A percentile compares a stretch with the other conserved stretches of the same genome.
Evolutionary conservation across 257 asterid genomes (phyloP).

Genomic region (Lithospermum erythrorhizon): DNA sequence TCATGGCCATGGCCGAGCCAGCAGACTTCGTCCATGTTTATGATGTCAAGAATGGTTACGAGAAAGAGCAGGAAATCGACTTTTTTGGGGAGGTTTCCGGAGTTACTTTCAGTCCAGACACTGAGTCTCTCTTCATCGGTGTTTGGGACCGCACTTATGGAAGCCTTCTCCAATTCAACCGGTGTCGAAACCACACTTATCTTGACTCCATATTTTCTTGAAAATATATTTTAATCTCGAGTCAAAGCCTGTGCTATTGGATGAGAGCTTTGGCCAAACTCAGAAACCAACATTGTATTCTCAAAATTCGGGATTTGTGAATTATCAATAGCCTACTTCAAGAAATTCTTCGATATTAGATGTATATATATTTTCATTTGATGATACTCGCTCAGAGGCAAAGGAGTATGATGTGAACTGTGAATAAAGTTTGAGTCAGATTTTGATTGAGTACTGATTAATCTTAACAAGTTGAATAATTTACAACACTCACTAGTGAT

Average conservation of each 20-base stretch:
- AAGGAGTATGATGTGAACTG: too few relatives aligned
- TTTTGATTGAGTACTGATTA: too few relatives aligned
- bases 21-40: conserved; percentile 55
- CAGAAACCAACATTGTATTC: neutral
- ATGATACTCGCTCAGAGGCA: too few relatives aligned
- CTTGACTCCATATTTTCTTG: conserved; percentile 20
- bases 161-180: conserved; percentile 55
- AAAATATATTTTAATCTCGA: neutral
- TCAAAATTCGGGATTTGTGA: neutral
- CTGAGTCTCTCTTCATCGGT: conserved; percentile 56
- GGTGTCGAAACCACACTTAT: conserved; percentile 38
- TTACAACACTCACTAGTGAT: too few relatives aligned
- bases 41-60: conserved; percentile 45
- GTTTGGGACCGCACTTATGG: conserved; percentile 70
- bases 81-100: conserved; percentile 65
- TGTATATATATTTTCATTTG: too few relatives aligned
- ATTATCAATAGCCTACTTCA: neutral
- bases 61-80: conserved; percentile 61
- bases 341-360: too few relatives aligned
- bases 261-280: neutral
- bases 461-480: too few relatives aligned
- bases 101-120: conserved; percentile 55
- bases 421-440: too few relatives aligned
- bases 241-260: too few relatives aligned
- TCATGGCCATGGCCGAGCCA: conserved; percentile 50